Conservation (phyloP, 805 yeast genomes). For the Ogataea pini region DNA sequence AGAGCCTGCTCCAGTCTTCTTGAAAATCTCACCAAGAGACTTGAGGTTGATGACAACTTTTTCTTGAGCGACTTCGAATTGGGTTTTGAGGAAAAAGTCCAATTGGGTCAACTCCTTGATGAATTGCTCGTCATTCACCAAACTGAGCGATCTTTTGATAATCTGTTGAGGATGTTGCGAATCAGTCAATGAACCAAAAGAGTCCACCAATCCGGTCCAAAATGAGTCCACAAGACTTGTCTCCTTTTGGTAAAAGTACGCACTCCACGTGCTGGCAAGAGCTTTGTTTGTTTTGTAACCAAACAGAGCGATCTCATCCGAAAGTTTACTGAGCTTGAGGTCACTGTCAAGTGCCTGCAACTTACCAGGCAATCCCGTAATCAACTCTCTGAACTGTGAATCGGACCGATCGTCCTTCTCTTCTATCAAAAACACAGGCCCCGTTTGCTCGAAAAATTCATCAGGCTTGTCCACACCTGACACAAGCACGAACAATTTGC, state of each 20-base stretch:
- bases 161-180: conserved; percentile 15
- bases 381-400: conserved; percentile 21
- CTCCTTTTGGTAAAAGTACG: conserved; percentile 28
- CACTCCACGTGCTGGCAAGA: conserved; percentile 27
- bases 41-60: conserved; percentile 42
- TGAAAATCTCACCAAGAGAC: conserved; percentile 43
- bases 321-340: conserved; percentile 25
- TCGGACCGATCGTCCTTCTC: conserved; percentile 25
- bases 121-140: conserved; percentile 47
- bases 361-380: conserved; percentile 29
- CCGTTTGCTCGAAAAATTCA: conserved; percentile 27
- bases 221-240: conserved; percentile 36
- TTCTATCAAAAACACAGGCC: conserved; percentile 27
- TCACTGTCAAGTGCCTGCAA: conserved; percentile 16
- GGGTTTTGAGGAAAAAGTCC: conserved; percentile 38
- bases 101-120: conserved; percentile 51
- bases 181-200: conserved; percentile 12
- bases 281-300: conserved; percentile 17
- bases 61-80: conserved; percentile 22
- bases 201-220: conserved; percentile 39
- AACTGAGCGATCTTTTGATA: conserved; percentile 30
- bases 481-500: conserved; percentile 40
- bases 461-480: conserved; percentile 44
- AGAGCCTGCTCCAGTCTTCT: conserved; percentile 45
- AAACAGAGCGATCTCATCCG: conserved; percentile 30